phyloP scores from a whole-genome alignment of 768 basidiomycete genomes.

The Russula olivacea region DNA sequence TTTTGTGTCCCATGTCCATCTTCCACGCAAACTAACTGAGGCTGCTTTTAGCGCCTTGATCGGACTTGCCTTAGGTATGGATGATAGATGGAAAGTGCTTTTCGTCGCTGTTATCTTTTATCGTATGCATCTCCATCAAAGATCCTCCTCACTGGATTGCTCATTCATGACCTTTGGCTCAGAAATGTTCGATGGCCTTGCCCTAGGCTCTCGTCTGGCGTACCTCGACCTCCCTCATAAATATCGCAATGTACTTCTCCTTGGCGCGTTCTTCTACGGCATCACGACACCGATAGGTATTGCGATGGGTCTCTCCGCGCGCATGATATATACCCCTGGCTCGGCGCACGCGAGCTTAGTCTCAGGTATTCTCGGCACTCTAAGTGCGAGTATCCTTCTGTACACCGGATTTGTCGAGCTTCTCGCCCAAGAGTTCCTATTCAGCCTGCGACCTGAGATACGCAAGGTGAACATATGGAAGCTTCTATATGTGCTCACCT shows the following conservation, averaged over 20 bases:
- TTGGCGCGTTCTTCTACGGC: constrained; percentile 61
- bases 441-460: constrained; percentile 66
- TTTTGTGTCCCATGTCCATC: neutral
- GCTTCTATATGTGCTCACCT: constrained; percentile 63
- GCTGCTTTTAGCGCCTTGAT: constrained; percentile 58
- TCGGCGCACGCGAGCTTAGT: constrained; percentile 73
- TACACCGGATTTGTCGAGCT: constrained; percentile 89
- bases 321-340: constrained; percentile 73
- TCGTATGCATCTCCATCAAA: constrained; percentile 46
- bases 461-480: constrained; percentile 55
- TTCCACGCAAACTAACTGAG: neutral
- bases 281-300: constrained; percentile 84
- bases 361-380: constrained; percentile 76
- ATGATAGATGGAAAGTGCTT: constrained; percentile 69
- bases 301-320: constrained; percentile 72
- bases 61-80: constrained; percentile 85
- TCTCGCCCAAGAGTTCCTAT: constrained; percentile 90
- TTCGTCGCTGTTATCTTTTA: constrained; percentile 90
- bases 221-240: constrained; percentile 53
- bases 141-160: too few relatives aligned
- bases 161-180: neutral
- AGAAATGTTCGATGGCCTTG: constrained; percentile 95
- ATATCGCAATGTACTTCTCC: constrained; percentile 52
- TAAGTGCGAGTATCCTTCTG: constrained; percentile 82
- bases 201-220: constrained; percentile 85